phyloP scores from a whole-genome alignment of 1,284 basidiomycete species.

The Ustilago lituana region DNA sequence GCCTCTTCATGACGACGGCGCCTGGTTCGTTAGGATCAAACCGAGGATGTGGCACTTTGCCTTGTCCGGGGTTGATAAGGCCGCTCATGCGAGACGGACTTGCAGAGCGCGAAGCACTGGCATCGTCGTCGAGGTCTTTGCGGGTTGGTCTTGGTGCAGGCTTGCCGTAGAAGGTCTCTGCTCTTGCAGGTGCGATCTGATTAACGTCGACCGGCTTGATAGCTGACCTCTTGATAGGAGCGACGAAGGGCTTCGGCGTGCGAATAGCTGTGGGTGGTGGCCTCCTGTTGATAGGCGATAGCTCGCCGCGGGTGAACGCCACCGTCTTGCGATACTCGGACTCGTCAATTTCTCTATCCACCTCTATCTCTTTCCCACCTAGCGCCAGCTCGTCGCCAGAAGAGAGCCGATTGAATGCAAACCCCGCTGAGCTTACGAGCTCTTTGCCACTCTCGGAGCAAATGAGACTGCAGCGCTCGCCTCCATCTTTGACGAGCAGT shows the following conservation, averaged over 20 bases:
- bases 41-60: conserved; percentile 30
- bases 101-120: conserved; percentile 6
- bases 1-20: conserved; percentile 86
- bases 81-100: conserved; percentile 32
- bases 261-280: conserved; percentile 33
- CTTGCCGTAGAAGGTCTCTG: conserved; percentile 47
- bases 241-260: conserved; percentile 32
- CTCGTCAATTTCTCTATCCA: conserved; percentile 37
- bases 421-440: conserved; percentile 34
- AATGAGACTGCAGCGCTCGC: conserved; percentile 48
- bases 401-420: conserved; percentile 33
- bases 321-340: conserved; percentile 28
- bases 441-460: conserved; percentile 55
- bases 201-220: conserved; percentile 43
- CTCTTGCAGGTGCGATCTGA: conserved; percentile 31
- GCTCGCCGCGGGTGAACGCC: conserved; percentile 35
- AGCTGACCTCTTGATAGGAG: conserved; percentile 27
- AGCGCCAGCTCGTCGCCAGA: conserved; percentile 53
- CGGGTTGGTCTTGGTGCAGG: conserved; percentile 11
- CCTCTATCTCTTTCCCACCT: conserved; percentile 56
- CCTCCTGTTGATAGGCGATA: conserved; percentile 25
- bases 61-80: conserved; percentile 35
- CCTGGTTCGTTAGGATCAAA: conserved; percentile 68
- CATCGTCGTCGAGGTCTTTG: conserved; percentile 12
- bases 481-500: conserved; percentile 52